phyloP scores from a whole-genome alignment of 1,139 yeast species.

The Nakaseomyces kungkrabaensis region DNA sequence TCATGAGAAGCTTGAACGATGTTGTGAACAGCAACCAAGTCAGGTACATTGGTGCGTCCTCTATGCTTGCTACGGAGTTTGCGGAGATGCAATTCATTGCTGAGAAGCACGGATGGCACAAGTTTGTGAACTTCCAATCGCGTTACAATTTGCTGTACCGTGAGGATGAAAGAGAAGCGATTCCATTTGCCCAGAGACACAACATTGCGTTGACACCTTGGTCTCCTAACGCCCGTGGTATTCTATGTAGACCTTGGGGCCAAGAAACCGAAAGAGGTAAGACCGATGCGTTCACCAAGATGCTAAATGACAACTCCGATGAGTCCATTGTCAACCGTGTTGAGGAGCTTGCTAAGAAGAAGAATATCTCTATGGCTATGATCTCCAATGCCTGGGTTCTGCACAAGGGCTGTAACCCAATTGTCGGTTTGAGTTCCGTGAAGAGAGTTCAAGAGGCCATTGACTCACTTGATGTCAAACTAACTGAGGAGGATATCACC shows the following conservation, averaged over 20 bases:
- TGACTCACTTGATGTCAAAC: constrained; percentile 34
- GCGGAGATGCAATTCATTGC: constrained; percentile 37
- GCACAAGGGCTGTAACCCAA: constrained; percentile 40
- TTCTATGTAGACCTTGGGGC: constrained; percentile 35
- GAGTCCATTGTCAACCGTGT: constrained; percentile 38
- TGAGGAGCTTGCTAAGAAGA: constrained; percentile 41
- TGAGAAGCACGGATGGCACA: constrained; percentile 36
- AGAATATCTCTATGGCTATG: constrained; percentile 39
- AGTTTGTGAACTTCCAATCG: constrained; percentile 42
- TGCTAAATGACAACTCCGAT: constrained; percentile 9
- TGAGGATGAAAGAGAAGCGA: constrained; percentile 43
- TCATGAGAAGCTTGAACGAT: constrained; percentile 40
- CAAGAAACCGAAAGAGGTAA: constrained; percentile 9
- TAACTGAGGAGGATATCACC: constrained; percentile 37
- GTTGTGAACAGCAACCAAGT: constrained; percentile 34
- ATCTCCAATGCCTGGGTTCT: constrained; percentile 47
- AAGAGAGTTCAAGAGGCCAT: constrained; percentile 45
- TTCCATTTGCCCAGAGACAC: constrained; percentile 30
- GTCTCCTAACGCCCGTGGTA: constrained; percentile 41
- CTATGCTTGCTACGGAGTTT: constrained; percentile 38
- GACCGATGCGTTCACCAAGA: constrained; percentile 12
- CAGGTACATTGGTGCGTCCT: constrained; percentile 41
- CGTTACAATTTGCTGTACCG: constrained; percentile 39
- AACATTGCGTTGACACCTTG: constrained; percentile 41
- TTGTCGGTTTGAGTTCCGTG: constrained; percentile 42